Conservation (phyloP, 164 flowering plant genomes). For the Nymphaea thermarum region DNA sequence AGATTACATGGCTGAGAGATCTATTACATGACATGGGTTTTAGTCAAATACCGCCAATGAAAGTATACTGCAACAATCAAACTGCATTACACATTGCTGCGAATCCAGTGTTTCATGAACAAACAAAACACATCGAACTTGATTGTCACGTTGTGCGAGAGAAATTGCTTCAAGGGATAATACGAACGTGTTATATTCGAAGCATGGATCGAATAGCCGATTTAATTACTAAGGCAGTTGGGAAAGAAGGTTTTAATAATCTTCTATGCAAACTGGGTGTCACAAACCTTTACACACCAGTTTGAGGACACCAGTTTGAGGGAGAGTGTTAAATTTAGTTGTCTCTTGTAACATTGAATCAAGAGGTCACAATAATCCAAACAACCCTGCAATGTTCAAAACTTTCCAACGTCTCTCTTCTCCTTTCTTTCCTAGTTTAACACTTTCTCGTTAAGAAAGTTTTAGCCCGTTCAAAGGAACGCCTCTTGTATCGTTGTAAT, state of each 20-base stretch:
- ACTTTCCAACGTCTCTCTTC: no score
- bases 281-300: background rate
- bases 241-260: background rate
- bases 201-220: background rate
- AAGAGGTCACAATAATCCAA: no score
- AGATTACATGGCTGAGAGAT: background rate
- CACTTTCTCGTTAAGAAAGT: no score
- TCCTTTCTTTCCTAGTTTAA: no score
- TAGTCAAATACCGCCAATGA: background rate
- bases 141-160: background rate
- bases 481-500: no score
- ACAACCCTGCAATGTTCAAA: no score
- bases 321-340: background rate
- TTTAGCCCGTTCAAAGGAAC: no score
- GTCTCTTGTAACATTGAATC: background rate
- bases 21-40: background rate
- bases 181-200: background rate
- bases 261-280: background rate
- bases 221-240: background rate
- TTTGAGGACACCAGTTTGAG: background rate
- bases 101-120: background rate
- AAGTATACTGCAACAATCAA: background rate
- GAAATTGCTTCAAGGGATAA: background rate
- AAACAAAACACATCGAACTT: background rate
- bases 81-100: background rate